Base-by-base conservation (phyloP, 192 early-diverging fungal species). In the Neocallimastix lanati region DNA sequence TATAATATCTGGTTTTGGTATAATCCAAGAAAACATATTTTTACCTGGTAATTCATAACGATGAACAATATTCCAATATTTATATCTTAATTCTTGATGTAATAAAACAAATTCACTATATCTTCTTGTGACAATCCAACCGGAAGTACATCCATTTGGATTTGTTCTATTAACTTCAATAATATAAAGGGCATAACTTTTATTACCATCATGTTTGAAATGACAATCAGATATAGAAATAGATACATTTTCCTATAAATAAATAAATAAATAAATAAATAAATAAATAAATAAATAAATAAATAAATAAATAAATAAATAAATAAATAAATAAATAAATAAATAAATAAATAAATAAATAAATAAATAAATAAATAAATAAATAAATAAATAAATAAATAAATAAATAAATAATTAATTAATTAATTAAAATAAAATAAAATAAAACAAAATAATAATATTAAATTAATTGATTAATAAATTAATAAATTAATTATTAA, bases 41-140 rank as follows among this genome's bases (percentile, higher is more conserved):
- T 95, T 94, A 6, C 85, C 85, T 0, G 95, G 95, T 38, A 96
- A 87, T 25, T 95, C 94, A 29, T 88, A 86, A 21, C 83, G 78
- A 13, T 88, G 85, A 79, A 96, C 90, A 16, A 87, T 81, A 16
- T 21, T 50, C 0, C 90, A 86, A 80, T 87, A 91, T 28, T 83
- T 81, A 1, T 84, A 81, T 29, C 87, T 88, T 28, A 98, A 84
- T 14, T 86, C 83, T 33, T 90, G 90, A 81, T 98, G 95, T 81
- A 98, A 83, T 0, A 88, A 86, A 78, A 90, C 88, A 83, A 98
- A 96, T 84, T 98, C 94, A n/a, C 89, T 89, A 83, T 93, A 95
- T 5, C 95, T 84, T 12, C 93, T 86, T 3, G 87, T 86, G n/a
- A 93, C 90, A 25, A 93, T 86, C 93, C 93, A 94, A 6, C 92